Evolutionary conservation across 164 flowering plant genomes (phyloP).

Genomic region (Aristolochia californica): DNA sequence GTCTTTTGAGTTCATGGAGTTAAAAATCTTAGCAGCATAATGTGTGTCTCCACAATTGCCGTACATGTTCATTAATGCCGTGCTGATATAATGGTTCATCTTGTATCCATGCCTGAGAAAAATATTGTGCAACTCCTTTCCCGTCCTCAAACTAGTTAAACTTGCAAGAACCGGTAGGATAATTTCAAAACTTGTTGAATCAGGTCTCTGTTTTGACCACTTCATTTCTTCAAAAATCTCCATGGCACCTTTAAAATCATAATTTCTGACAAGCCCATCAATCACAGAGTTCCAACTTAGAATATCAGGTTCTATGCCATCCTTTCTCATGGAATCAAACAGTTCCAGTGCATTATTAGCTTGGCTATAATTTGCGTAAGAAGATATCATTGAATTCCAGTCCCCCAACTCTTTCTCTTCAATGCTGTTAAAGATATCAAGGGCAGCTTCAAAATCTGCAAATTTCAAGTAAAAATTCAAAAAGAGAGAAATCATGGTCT

Average conservation of each 20-base stretch:
- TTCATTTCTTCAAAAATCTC: constrained; percentile 15
- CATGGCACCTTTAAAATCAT: constrained; percentile 15
- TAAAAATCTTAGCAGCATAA: constrained; percentile 14
- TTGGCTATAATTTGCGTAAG: too few relatives aligned
- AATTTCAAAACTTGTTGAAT: constrained; percentile 6
- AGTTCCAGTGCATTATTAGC: too few relatives aligned
- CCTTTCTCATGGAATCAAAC: constrained; percentile 12
- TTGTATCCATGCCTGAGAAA: constrained; percentile 11
- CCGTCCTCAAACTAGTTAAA: constrained; percentile 7
- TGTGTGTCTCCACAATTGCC: constrained; percentile 6
- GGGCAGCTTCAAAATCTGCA: constrained; percentile 12
- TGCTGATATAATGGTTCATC: constrained; percentile 18
- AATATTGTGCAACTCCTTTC: constrained; percentile 21
- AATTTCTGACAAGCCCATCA: constrained; percentile 10
- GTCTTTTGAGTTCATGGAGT: constrained; percentile 15
- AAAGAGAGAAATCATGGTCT: constrained; percentile 11
- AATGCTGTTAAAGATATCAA: background rate
- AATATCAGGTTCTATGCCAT: constrained; percentile 13
- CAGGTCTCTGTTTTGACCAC: constrained; percentile 14
- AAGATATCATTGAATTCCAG: too few relatives aligned
- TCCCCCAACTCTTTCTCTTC: too few relatives aligned
- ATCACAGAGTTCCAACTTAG: constrained; percentile 17
- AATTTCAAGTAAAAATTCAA: constrained; percentile 18
- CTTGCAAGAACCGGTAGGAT: constrained; percentile 13
- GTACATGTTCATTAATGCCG: constrained; percentile 22